Conservation (phyloP, 2,329 filamentous ascomycete species). For the Fusarium sp. region DNA sequence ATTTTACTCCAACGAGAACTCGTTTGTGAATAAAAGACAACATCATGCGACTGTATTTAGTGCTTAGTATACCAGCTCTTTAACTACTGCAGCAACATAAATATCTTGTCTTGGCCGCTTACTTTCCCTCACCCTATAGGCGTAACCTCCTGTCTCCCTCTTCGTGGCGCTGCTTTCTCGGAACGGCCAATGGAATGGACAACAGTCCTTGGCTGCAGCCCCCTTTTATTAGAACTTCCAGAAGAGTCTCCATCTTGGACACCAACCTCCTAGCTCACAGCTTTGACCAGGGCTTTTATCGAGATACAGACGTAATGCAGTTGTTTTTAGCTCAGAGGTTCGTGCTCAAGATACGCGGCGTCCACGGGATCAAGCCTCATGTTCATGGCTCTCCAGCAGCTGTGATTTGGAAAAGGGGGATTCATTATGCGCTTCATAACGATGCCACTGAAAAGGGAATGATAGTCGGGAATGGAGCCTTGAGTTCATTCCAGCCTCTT, state of each 20-base stretch:
- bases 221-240: slow-evolving; percentile 28
- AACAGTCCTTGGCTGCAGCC: background rate
- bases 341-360: slow-evolving; percentile 34
- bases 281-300: slow-evolving; percentile 34
- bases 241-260: slow-evolving; percentile 19
- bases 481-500: slow-evolving; percentile 39
- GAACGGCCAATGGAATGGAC: slow-evolving; percentile 4
- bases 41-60: background rate
- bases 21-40: background rate
- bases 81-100: background rate
- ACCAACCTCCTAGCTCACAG: slow-evolving; percentile 22
- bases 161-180: slow-evolving; percentile 29
- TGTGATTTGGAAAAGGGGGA: slow-evolving; percentile 40
- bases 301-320: slow-evolving; percentile 35
- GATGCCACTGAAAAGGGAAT: slow-evolving; percentile 16
- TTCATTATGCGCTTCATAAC: slow-evolving; percentile 22
- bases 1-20: background rate
- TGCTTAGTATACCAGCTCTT: background rate
- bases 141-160: slow-evolving; percentile 12
- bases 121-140: background rate
- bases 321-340: slow-evolving; percentile 34
- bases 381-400: slow-evolving; percentile 23
- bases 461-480: slow-evolving; percentile 37
- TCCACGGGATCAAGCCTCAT: slow-evolving; percentile 25
- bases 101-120: background rate